Conservation (phyloP, 2,329 filamentous ascomycete genomes). For the Aureobasidium sp. region DNA sequence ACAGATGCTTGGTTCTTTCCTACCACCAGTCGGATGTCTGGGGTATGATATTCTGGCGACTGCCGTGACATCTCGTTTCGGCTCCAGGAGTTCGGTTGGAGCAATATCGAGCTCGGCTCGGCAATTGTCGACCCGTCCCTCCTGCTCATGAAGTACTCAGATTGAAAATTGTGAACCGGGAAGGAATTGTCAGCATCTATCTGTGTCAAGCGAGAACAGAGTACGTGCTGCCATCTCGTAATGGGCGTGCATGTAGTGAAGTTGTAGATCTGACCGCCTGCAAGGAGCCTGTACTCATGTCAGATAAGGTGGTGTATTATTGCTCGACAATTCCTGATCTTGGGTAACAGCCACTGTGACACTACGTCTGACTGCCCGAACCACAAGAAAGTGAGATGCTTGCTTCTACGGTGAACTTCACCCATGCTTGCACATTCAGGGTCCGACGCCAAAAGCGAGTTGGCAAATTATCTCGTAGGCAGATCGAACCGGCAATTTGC, state of each 20-base stretch:
- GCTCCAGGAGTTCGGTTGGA: constrained; percentile 5
- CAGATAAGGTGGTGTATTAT: not conserved
- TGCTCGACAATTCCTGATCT: not conserved
- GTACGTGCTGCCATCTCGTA: not conserved
- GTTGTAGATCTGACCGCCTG: not conserved
- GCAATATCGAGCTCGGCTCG: constrained; percentile 4
- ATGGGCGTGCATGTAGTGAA: not conserved
- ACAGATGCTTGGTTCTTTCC: not conserved
- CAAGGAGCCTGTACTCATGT: not conserved
- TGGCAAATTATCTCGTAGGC: not conserved
- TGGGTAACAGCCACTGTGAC: not conserved
- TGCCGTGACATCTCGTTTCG: not conserved
- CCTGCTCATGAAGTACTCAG: not conserved
- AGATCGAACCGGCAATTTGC: constrained; percentile 7
- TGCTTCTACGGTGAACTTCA: not conserved
- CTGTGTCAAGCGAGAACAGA: not conserved
- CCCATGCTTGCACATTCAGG: not conserved
- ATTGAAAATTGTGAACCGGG: not conserved
- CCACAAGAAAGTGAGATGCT: not conserved
- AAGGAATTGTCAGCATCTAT: not conserved
- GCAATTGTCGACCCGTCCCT: not conserved
- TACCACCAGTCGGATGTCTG: not conserved
- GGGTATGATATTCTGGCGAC: not conserved
- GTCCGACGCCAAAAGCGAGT: not conserved
- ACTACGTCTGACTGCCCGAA: not conserved